phyloP scores from a whole-genome alignment of 192 early-diverging fungal species.

The Phycomyces nitens region DNA sequence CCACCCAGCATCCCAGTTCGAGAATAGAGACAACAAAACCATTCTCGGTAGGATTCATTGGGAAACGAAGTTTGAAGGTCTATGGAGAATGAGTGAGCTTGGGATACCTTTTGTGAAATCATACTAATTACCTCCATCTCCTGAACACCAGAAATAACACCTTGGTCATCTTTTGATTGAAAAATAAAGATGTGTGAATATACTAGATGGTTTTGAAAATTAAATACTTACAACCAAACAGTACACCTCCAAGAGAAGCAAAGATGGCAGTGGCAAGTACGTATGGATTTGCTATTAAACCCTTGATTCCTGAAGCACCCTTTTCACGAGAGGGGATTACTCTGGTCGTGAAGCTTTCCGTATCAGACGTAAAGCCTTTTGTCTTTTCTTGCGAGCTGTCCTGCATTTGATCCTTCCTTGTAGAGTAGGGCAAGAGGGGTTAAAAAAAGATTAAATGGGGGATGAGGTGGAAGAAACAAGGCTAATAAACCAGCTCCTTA shows the following conservation, averaged over 20 bases:
- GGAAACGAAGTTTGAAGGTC: conserved; percentile 21
- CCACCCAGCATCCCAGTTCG: conserved; percentile 60
- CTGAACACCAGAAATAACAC: conserved; percentile 36
- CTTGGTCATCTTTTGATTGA: conserved; percentile 30
- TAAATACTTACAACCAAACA: conserved; percentile 38
- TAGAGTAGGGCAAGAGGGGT: too few relatives aligned
- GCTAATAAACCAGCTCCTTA: too few relatives aligned
- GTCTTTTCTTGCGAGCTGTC: too few relatives aligned
- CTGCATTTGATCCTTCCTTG: too few relatives aligned
- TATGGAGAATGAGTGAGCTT: not conserved
- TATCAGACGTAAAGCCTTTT: too few relatives aligned
- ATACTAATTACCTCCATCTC: conserved; percentile 35
- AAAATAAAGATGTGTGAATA: too few relatives aligned
- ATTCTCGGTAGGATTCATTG: conserved; percentile 23
- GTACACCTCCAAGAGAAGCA: conserved; percentile 36
- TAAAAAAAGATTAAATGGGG: too few relatives aligned
- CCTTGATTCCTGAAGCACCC: conserved; percentile 14
- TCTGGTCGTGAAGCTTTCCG: too few relatives aligned
- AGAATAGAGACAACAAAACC: conserved; percentile 52
- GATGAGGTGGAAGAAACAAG: too few relatives aligned
- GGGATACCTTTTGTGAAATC: too few relatives aligned
- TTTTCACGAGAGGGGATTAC: not conserved
- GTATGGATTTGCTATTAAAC: conserved; percentile 31
- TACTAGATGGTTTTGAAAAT: too few relatives aligned
- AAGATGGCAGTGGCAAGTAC: conserved; percentile 32